Evolutionary conservation across 495 filamentous ascomycete genomes (phyloP).

Genomic region (Penicillium bovifimosum): DNA sequence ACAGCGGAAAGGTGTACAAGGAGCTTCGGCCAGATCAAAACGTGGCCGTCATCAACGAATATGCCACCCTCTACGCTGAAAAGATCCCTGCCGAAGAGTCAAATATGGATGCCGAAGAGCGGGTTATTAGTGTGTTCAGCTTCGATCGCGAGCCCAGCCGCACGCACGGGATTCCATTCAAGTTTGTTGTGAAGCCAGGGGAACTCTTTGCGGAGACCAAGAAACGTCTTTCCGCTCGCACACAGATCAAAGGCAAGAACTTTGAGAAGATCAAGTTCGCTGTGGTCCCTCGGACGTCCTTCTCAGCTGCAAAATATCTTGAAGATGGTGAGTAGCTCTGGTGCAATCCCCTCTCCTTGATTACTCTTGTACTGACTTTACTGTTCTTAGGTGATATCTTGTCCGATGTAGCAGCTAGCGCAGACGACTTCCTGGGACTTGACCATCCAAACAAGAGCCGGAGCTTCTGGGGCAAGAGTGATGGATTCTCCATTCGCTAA

Average conservation of each 20-base stretch:
- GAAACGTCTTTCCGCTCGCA: slow-evolving; percentile 80
- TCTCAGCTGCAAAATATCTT: slow-evolving; percentile 73
- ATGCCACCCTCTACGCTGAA: slow-evolving; percentile 73
- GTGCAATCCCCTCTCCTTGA: neutral
- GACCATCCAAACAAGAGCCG: slow-evolving; percentile 79
- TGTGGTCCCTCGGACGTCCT: slow-evolving; percentile 62
- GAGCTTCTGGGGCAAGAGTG: slow-evolving; percentile 53
- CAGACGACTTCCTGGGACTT: slow-evolving; percentile 79
- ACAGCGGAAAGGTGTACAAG: slow-evolving; percentile 72
- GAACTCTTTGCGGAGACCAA: slow-evolving; percentile 89
- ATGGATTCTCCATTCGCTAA: slow-evolving; percentile 64
- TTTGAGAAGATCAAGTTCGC: slow-evolving; percentile 99
- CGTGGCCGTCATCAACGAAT: slow-evolving; percentile 78
- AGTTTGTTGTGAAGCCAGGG: slow-evolving; percentile 77
- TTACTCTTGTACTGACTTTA: slow-evolving; percentile 12
- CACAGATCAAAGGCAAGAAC: slow-evolving; percentile 92
- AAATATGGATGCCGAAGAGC: slow-evolving; percentile 51
- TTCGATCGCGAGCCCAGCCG: slow-evolving; percentile 83
- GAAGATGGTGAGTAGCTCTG: slow-evolving; percentile 65
- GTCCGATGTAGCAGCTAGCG: slow-evolving; percentile 58
- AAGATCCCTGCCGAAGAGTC: slow-evolving; percentile 73
- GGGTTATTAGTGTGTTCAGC: slow-evolving; percentile 74
- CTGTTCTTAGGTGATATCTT: slow-evolving; percentile 67
- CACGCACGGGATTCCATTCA: slow-evolving; percentile 80
- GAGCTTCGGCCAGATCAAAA: slow-evolving; percentile 57